These are phyloP conservation scores for Cichorium intybus DNA, from an alignment of 140 eudicot genomes.

Conservation along the genomic window DNA sequence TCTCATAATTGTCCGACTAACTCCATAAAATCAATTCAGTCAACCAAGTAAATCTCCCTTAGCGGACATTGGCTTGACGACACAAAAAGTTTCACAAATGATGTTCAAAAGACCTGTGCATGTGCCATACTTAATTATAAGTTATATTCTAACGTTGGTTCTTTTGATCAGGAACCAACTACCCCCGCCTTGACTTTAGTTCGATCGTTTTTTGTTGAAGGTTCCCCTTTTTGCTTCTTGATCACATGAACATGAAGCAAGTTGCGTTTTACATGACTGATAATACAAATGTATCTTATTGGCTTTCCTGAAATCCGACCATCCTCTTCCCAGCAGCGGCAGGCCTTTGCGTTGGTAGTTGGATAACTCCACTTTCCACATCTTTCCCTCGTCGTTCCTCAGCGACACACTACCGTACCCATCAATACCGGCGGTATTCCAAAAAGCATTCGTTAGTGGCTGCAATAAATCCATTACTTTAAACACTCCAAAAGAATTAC, in stretches of 20 bases:
- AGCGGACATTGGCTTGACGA: too few relatives aligned
- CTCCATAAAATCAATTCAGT: too few relatives aligned
- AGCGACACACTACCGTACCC: background rate
- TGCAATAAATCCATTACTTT: background rate
- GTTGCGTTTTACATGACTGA: background rate
- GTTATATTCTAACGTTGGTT: too few relatives aligned
- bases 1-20: too few relatives aligned
- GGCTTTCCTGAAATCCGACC: background rate
- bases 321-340: background rate
- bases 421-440: background rate
- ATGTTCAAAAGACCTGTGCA: too few relatives aligned
- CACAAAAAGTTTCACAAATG: too few relatives aligned
- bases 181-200: too few relatives aligned
- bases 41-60: too few relatives aligned
- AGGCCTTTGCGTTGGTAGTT: background rate
- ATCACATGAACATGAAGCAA: conserved; percentile 16
- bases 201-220: background rate
- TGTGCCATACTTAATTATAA: too few relatives aligned
- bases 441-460: background rate
- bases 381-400: conserved; percentile 13
- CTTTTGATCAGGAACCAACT: too few relatives aligned
- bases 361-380: conserved; percentile 2
- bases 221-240: background rate
- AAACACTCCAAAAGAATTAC: too few relatives aligned
- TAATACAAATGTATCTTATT: conserved; percentile 9